Evolutionary conservation across 1,139 yeast genomes (phyloP).

Genomic region (Suhomyces yuchorum): DNA sequence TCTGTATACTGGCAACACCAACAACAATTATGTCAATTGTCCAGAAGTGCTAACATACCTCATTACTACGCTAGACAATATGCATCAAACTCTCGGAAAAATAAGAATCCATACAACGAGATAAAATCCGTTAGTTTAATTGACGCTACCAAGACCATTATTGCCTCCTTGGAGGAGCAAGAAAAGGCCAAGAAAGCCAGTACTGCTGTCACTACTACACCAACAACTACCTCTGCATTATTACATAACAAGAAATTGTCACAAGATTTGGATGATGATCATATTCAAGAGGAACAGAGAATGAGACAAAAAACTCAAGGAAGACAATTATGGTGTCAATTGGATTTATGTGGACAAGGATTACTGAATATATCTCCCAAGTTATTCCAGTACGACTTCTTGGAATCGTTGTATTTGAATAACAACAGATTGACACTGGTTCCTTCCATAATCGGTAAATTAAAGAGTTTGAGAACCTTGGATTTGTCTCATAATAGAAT

Average conservation of each 20-base stretch:
- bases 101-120: conserved; percentile 48
- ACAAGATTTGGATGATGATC: conserved; percentile 66
- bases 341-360: conserved; percentile 92
- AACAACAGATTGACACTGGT: conserved; percentile 75
- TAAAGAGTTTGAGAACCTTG: conserved; percentile 75
- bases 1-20: conserved; percentile 87
- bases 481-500: conserved; percentile 83
- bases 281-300: conserved; percentile 74
- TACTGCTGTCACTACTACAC: conserved; percentile 24
- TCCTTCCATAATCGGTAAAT: conserved; percentile 70
- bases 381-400: conserved; percentile 77
- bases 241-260: conserved; percentile 64
- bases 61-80: conserved; percentile 93
- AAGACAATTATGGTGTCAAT: conserved; percentile 89
- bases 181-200: conserved; percentile 32
- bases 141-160: conserved; percentile 56
- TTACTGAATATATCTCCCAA: conserved; percentile 68
- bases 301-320: conserved; percentile 70
- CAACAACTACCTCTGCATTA: conserved; percentile 42
- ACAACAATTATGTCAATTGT: conserved; percentile 72
- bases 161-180: conserved; percentile 47
- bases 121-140: conserved; percentile 49
- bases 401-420: conserved; percentile 83
- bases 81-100: conserved; percentile 73
- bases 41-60: conserved; percentile 72